Conservation (phyloP, 2,329 filamentous ascomycete genomes). For the Teratosphaeria nubilosa region DNA sequence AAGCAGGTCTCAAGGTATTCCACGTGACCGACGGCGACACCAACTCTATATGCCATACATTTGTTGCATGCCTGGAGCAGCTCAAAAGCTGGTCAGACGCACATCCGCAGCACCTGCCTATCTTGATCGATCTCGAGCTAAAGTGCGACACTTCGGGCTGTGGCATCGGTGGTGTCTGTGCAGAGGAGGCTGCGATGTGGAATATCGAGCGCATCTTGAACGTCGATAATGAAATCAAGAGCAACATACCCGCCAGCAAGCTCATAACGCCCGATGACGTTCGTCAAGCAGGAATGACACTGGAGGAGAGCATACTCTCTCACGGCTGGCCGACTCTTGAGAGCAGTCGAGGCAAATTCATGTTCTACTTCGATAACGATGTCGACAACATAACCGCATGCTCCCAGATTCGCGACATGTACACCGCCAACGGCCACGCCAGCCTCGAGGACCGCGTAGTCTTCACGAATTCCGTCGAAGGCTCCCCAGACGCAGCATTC, state of each 20-base stretch:
- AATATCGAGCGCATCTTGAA: slow-evolving; percentile 33
- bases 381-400: slow-evolving; percentile 22
- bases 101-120: slow-evolving; percentile 36
- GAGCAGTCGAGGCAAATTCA: slow-evolving; percentile 35
- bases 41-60: slow-evolving; percentile 37
- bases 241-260: slow-evolving; percentile 30
- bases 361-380: slow-evolving; percentile 45
- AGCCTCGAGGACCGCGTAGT: slow-evolving; percentile 36
- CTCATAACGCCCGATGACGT: slow-evolving; percentile 41
- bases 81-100: slow-evolving; percentile 37
- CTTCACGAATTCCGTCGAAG: slow-evolving; percentile 41
- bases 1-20: slow-evolving; percentile 40
- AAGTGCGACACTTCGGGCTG: slow-evolving; percentile 33
- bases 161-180: slow-evolving; percentile 26
- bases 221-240: slow-evolving; percentile 40
- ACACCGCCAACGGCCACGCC: slow-evolving; percentile 26
- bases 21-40: slow-evolving; percentile 43
- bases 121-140: slow-evolving; percentile 42
- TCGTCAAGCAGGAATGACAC: slow-evolving; percentile 30
- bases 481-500: slow-evolving; percentile 37
- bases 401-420: slow-evolving; percentile 28
- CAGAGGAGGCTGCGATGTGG: slow-evolving; percentile 35
- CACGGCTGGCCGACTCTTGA: slow-evolving; percentile 41
- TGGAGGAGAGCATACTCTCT: slow-evolving; percentile 38
- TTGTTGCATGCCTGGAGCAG: slow-evolving; percentile 34